phyloP scores from a whole-genome alignment of 148 eudicot species.

The Pharnaceum exiguum region DNA sequence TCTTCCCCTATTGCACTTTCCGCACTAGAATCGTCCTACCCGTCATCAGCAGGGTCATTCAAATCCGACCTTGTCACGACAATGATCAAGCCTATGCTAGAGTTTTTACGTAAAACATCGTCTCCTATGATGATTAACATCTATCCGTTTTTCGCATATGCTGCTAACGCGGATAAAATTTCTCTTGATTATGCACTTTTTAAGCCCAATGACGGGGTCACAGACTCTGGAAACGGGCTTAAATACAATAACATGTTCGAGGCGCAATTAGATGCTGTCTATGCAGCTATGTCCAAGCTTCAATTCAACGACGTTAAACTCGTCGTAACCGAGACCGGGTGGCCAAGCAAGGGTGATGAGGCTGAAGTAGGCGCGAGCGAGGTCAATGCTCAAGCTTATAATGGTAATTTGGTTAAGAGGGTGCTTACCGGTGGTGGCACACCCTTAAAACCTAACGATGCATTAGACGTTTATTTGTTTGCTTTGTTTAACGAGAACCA shows the following conservation, averaged over 20 bases:
- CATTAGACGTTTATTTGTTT: conserved; percentile 56
- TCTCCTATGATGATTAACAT: conserved; percentile 74
- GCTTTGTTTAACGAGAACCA: conserved; percentile 76
- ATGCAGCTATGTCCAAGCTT: conserved; percentile 45
- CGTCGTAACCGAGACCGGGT: conserved; percentile 77
- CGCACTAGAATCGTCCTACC: conserved; percentile 53
- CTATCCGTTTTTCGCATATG: conserved; percentile 81
- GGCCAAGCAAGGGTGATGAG: conserved; percentile 60
- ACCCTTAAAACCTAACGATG: conserved; percentile 56
- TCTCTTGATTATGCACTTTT: conserved; percentile 69
- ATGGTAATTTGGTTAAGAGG: conserved; percentile 63
- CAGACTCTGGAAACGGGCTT: conserved; percentile 56
- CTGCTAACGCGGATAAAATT: conserved; percentile 49
- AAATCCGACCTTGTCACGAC: conserved; percentile 50
- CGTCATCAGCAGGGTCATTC: conserved; percentile 75
- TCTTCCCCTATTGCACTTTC: conserved; percentile 64
- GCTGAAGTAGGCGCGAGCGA: conserved; percentile 51
- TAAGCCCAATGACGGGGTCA: conserved; percentile 34
- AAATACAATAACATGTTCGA: conserved; percentile 55
- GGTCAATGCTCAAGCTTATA: conserved; percentile 67
- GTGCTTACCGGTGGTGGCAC: conserved; percentile 64
- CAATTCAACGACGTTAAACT: conserved; percentile 40
- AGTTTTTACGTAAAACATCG: conserved; percentile 38
- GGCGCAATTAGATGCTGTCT: conserved; percentile 85
- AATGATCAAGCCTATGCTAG: conserved; percentile 64